Conservation (phyloP, 176 grass and related monocot species). For the Cocos nucifera region DNA sequence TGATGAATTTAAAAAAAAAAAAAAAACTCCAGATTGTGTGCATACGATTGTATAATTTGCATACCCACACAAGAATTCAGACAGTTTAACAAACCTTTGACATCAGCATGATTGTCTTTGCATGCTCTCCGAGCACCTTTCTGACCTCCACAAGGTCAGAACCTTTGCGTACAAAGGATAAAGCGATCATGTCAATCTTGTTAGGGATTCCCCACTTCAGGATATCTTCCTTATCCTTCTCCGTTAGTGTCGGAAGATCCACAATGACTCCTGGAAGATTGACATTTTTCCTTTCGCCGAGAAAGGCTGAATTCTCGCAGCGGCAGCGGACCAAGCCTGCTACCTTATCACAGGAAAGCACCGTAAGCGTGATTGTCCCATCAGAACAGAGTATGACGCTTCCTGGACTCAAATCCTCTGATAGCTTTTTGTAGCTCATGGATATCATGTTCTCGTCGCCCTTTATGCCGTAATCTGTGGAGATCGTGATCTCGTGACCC, state of each 20-base stretch:
- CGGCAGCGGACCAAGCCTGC: conserved; percentile 44
- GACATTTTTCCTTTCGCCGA: conserved; percentile 81
- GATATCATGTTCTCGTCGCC: conserved; percentile 65
- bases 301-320: conserved; percentile 59
- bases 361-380: conserved; percentile 67
- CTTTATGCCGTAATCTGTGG: conserved; percentile 49
- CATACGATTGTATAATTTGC: background rate
- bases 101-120: conserved; percentile 68
- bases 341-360: conserved; percentile 52
- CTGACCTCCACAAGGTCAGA: conserved; percentile 70
- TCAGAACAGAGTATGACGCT: conserved; percentile 62
- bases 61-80: background rate
- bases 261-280: conserved; percentile 79
- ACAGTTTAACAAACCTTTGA: conserved; percentile 53
- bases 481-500: conserved; percentile 60
- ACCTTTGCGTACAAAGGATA: conserved; percentile 78
- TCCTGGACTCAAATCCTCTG: conserved; percentile 46
- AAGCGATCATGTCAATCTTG: conserved; percentile 78
- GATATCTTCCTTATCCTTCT: conserved; percentile 89
- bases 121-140: conserved; percentile 57
- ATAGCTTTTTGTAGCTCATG: conserved; percentile 75
- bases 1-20: background rate
- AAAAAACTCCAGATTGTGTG: too few species aligned
- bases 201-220: conserved; percentile 68
- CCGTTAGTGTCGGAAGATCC: conserved; percentile 72